phyloP scores from a whole-genome alignment of 371 early-diverging fungal species.

The Mortierella sp. region DNA sequence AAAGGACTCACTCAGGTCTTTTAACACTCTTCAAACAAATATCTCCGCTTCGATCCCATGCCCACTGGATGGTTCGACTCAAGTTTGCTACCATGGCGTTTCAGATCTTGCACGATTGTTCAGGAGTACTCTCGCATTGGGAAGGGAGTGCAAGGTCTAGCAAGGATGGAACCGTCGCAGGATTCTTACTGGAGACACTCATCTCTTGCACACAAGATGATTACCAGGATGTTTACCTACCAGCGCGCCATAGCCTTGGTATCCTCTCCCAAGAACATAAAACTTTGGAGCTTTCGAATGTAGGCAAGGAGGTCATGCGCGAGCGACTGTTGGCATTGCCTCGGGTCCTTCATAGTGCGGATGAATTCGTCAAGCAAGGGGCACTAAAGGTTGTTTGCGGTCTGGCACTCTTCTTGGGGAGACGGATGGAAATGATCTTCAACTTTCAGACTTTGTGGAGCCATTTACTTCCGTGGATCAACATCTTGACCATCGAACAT shows the following conservation, averaged over 20 bases:
- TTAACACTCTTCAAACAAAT: constrained; percentile 28
- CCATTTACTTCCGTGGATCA: constrained; percentile 37
- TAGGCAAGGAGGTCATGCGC: constrained; percentile 41
- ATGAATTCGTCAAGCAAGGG: constrained; percentile 31
- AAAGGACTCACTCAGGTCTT: constrained; percentile 16
- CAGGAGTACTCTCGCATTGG: constrained; percentile 1
- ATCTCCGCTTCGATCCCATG: constrained; percentile 18
- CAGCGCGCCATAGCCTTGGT: constrained; percentile 9
- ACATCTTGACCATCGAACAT: constrained; percentile 32
- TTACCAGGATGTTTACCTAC: constrained; percentile 14
- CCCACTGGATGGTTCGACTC: constrained; percentile 42
- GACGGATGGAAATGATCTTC: constrained; percentile 25
- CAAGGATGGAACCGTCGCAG: constrained; percentile 3
- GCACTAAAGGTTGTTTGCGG: constrained; percentile 26
- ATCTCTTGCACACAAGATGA: constrained; percentile 43
- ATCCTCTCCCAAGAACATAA: constrained; percentile 11
- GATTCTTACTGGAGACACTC: constrained; percentile 44
- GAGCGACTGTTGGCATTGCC: constrained; percentile 35
- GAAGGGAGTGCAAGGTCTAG: neutral
- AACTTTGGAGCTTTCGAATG: constrained; percentile 12
- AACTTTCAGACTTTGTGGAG: constrained; percentile 27
- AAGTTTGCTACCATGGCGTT: constrained; percentile 32
- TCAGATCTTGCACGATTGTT: constrained; percentile 29
- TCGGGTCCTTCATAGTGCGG: constrained; percentile 34
- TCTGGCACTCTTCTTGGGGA: constrained; percentile 28